phyloP scores from a whole-genome alignment of 1,139 yeast species.

The Protomyces inouyei region DNA sequence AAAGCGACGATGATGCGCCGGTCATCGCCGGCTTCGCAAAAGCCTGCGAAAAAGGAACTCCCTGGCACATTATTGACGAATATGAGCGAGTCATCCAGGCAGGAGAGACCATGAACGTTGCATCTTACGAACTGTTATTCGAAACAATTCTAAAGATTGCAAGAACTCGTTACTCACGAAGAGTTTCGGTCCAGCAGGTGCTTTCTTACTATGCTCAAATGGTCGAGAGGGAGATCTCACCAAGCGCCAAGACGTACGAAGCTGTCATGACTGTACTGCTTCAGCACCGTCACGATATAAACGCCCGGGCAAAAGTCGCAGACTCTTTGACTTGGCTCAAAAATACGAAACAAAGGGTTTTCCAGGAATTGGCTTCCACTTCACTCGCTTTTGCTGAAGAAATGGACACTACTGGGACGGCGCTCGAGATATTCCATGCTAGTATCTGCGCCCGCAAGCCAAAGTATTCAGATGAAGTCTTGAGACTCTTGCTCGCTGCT shows the following conservation, averaged over 20 bases:
- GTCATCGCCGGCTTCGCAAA: neutral
- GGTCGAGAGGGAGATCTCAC: constrained; percentile 11
- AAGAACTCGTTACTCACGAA: neutral
- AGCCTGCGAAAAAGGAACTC: neutral
- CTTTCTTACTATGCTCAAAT: constrained; percentile 7
- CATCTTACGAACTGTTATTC: constrained; percentile 6
- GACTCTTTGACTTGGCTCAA: neutral
- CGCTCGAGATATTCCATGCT: constrained; percentile 9
- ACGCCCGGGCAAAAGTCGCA: neutral
- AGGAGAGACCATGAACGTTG: neutral
- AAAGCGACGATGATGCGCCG: neutral
- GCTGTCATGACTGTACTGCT: neutral
- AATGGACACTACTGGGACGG: neutral
- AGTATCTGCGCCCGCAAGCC: neutral
- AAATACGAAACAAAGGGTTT: constrained; percentile 10
- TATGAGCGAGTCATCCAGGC: neutral
- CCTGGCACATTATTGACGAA: neutral
- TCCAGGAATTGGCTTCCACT: neutral
- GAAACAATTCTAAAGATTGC: neutral
- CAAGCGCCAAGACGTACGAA: constrained; percentile 4
- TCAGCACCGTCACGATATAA: neutral
- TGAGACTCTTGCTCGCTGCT: constrained; percentile 3
- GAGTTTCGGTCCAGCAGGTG: neutral
- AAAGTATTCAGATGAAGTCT: neutral
- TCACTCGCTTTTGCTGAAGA: neutral